Evolutionary conservation across 495 filamentous ascomycete genomes (phyloP), one percentile per base, ranked within the genome.

Genomic region (Thermothielavioides terrestris): DNA sequence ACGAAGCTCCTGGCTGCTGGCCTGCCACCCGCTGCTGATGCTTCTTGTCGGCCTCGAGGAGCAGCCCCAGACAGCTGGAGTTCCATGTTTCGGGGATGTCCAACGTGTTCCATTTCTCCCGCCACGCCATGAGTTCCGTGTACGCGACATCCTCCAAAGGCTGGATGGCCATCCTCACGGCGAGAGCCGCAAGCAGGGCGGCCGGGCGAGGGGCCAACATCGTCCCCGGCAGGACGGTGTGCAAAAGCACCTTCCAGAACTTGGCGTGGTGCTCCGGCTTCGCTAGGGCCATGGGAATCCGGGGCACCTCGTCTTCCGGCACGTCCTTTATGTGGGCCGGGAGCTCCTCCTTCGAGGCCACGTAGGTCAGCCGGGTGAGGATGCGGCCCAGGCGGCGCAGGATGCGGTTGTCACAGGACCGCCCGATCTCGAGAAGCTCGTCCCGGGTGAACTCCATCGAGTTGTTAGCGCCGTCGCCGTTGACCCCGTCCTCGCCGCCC

Each of bases 81-180:
- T 69, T 71, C 70, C 71, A 74, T 4, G 64, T 75, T 46, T 76
- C 71, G 3, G 68, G 70, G 20, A 71, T 57, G 4, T 71, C 63
- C 11, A 72, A 46, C 21, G 59, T 64, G 57, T 68, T 70, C 71
- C 71, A 74, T 15, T 61, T 63, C 14, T 63, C 52, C 21, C 43
- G 46, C 51, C 57, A 72, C 2, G 51, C 41, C 1, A 70, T 26
- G 39, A 76, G 66, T 53, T 73, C 70, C 1, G 47, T 30, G 40
- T 64, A 66, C 0, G 73, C 73, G 0, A 49, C 62, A 3, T 61
- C 53, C n/a, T 61, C 44, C 0, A 76, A 56, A 0, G 66, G 67
- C 38, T 60, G 46, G 8, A 74, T 52, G 0, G 71, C 73, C 50
- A 73, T 62, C n/a, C 68, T 59, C 14, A 74, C 48, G 44, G 58